Evolutionary conservation across 441 rosid species (phyloP).

Genomic region (Croton setiger): DNA sequence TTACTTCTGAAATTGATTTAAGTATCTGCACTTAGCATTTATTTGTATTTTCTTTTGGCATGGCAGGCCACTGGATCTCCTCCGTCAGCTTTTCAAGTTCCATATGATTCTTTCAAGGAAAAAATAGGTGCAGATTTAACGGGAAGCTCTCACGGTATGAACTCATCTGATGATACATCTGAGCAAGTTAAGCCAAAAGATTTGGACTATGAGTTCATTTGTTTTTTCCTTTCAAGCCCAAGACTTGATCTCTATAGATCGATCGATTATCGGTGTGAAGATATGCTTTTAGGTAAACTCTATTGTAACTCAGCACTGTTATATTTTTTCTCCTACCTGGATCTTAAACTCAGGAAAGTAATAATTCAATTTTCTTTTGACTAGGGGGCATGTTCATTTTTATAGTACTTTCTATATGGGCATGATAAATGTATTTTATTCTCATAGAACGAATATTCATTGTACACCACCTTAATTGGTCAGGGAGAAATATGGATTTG

Average conservation of each 20-base stretch:
- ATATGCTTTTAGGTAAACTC: slow-evolving; percentile 69
- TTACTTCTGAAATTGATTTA: background rate
- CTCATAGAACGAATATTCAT: background rate
- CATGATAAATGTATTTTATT: background rate
- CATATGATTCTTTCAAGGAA: slow-evolving; percentile 72
- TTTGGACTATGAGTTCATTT: slow-evolving; percentile 74
- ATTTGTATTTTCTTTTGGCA: slow-evolving; percentile 26
- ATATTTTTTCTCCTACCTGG: background rate
- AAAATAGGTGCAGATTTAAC: slow-evolving; percentile 31
- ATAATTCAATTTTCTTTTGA: background rate
- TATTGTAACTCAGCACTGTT: background rate
- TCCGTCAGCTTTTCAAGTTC: slow-evolving; percentile 72
- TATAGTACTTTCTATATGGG: background rate
- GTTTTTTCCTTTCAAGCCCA: slow-evolving; percentile 79
- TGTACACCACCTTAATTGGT: background rate
- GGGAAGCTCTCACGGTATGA: slow-evolving; percentile 25
- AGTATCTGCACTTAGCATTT: background rate
- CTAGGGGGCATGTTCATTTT: background rate
- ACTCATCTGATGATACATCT: slow-evolving; percentile 31
- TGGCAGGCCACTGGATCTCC: slow-evolving; percentile 87
- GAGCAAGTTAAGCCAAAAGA: slow-evolving; percentile 45
- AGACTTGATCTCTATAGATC: slow-evolving; percentile 80
- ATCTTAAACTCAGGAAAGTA: background rate
- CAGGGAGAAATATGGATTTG: background rate
- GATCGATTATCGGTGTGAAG: slow-evolving; percentile 84